A percentile compares a stretch with the other conserved stretches of the same genome.
Conservation (phyloP, 306 rosid species). For the Sicyos baderoa region DNA sequence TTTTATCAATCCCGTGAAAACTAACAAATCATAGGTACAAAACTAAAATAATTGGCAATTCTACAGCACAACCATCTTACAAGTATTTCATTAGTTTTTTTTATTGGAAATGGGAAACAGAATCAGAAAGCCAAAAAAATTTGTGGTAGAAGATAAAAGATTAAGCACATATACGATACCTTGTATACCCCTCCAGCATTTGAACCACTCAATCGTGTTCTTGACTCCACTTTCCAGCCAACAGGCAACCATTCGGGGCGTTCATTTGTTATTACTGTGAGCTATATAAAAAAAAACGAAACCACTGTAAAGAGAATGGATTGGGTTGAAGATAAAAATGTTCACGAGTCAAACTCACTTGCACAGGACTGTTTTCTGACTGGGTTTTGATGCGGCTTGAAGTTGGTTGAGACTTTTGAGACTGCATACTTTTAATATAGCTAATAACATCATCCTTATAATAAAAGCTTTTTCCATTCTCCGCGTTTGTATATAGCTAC, state of each 20-base stretch:
- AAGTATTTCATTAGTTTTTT: background rate
- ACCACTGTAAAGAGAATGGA: constrained; percentile 19
- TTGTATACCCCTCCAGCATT: constrained; percentile 54
- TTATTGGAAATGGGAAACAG: background rate
- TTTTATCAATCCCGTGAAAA: constrained; percentile 2
- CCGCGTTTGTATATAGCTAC: constrained; percentile 31
- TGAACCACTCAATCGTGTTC: constrained; percentile 61
- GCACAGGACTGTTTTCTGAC: constrained; percentile 25
- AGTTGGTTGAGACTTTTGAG: constrained; percentile 27
- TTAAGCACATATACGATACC: constrained; percentile 33
- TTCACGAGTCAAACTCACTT: constrained; percentile 38
- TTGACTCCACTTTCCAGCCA: constrained; percentile 62
- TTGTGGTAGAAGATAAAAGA: background rate
- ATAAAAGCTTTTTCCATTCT: constrained; percentile 33
- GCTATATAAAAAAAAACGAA: constrained; percentile 30
- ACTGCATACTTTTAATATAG: constrained; percentile 18
- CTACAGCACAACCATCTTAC: background rate
- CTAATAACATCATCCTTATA: constrained; percentile 32
- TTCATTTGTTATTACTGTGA: constrained; percentile 30
- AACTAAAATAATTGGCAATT: background rate
- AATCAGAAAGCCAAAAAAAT: constrained; percentile 9
- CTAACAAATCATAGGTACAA: background rate
- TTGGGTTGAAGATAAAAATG: constrained; percentile 2
- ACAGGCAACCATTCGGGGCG: constrained; percentile 82
- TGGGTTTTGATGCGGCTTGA: constrained; percentile 16